Evolutionary conservation across 495 filamentous ascomycete genomes (phyloP).

Genomic region (Cudoniella acicularis): DNA sequence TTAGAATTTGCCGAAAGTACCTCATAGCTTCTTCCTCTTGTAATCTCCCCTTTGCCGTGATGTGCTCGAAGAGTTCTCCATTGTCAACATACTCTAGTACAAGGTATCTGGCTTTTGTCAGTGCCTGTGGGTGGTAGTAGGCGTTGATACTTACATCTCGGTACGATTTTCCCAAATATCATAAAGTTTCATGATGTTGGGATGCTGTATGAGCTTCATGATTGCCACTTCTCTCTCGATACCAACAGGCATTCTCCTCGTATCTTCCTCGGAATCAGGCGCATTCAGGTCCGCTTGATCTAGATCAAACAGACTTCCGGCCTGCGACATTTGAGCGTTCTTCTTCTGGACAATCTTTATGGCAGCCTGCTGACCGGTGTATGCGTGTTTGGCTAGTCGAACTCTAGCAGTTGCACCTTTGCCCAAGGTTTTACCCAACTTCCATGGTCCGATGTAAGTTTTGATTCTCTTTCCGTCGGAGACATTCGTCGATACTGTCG

Average conservation of each 20-base stretch:
- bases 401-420: slow-evolving; percentile 83
- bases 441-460: slow-evolving; percentile 83
- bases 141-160: slow-evolving; percentile 67
- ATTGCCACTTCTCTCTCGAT: slow-evolving; percentile 87
- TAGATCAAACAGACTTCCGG: slow-evolving; percentile 72
- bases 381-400: slow-evolving; percentile 70
- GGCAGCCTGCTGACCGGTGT: slow-evolving; percentile 73
- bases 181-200: slow-evolving; percentile 83
- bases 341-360: slow-evolving; percentile 90
- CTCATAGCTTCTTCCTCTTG: slow-evolving; percentile 74
- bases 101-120: slow-evolving; percentile 64
- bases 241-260: slow-evolving; percentile 71
- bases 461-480: slow-evolving; percentile 63
- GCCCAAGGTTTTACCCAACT: slow-evolving; percentile 80
- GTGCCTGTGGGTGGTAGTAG: slow-evolving; percentile 24
- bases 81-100: slow-evolving; percentile 92
- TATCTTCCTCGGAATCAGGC: slow-evolving; percentile 45
- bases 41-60: slow-evolving; percentile 63
- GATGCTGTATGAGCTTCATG: slow-evolving; percentile 93
- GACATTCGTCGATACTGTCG: slow-evolving; percentile 59
- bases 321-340: slow-evolving; percentile 64
- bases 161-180: slow-evolving; percentile 96
- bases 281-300: slow-evolving; percentile 45
- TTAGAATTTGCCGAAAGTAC: slow-evolving; percentile 88
- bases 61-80: slow-evolving; percentile 84